Base-by-base conservation (phyloP, 768 basidiomycete species). In the Leccinum subgranulosum region DNA sequence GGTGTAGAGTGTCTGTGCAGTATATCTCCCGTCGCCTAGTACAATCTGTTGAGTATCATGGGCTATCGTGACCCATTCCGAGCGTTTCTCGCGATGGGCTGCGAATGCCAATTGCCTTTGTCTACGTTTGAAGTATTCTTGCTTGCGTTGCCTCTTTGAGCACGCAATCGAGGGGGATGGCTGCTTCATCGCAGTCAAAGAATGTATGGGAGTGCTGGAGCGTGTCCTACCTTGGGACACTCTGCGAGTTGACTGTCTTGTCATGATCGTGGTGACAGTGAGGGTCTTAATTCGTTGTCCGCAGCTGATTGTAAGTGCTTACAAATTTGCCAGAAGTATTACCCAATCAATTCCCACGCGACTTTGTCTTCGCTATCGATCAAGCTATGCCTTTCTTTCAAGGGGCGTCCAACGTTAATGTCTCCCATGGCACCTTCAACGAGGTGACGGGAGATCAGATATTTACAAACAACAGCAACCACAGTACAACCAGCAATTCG, bases 21-120 rank as follows among this genome's bases (percentile, higher is more conserved):
- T 64, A 67, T 77, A 77, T 70, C 74, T 68, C 61, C 77, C 76
- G 67, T 76, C 70, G 17, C 75, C 77, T 55, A 75, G 66, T 54
- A 76, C 68, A 50, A 77, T 74, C 51, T 60, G 60, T 48, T 70
- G 69, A 6, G 76, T 77, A 59, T 77, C 77, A 39, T 48, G 56
- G 25, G 77, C 77, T 1, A 66, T 71, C 47, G 65, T 60, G 17
- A 66, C 66, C 74, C 76, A 75, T 49, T 63, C 55, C 9, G 65
- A 67, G 23, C 70, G 69, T 48, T 57, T 69, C 55, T 62, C 45
- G 52, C 66, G 69, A 15, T 60, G 70, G 8, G 60, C 60, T 43
- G 63, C 59, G 34, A 70, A 68, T 3, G 61, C 64, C 14, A 57
- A 21, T 31, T 31, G 64, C 31, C 60, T 66, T 53, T 55, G 66